Evolutionary conservation across 2,329 filamentous ascomycete species (phyloP), one percentile per base, ranked within the genome.

Genomic region (Ramularia endophylla): DNA sequence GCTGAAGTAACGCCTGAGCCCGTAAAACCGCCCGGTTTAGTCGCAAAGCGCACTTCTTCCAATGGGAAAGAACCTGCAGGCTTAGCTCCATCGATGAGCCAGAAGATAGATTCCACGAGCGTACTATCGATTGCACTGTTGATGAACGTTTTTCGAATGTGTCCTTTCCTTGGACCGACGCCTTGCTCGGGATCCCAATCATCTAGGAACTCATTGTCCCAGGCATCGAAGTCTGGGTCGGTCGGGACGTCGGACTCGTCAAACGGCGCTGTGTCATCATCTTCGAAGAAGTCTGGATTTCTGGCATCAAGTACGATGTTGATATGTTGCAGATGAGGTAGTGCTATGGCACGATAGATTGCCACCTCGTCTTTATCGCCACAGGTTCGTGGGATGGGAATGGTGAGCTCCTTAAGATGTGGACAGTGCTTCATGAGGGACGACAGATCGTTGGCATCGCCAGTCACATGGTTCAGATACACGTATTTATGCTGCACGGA

Each of bases 131-230:
- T 36, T 15, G 34, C 34, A 19, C 34, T 36, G 12, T 36, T 25
- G 34, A 36, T 36, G 18, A 36, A 36, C 4, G 34, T 19, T 12
- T 36, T 18, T 4, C 34, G 34, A n/a, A 25, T 36, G 34, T 4
- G 7, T 3, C 34, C 34, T 27, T 36, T 36, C 5, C 34, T 15
- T n/a, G 34, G 34, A 9, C 34, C 34, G 15, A 36, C 8, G 4
- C 34, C 34, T 36, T 36, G 16, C 17, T 36, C 34, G 4, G 11
- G 17, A 3, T 3, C 34, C 34, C 34, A 36, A n/a, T 36, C 19
- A 19, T 25, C 34, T 11, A 36, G 19, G 18, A 36, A 36, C 22
- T 36, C 34, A 22, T 36, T 25, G 34, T 36, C 34, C 13, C 19
- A 20, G 6, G 7, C 19, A 27, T 36, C 34, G 15, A 36, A 36